Base-by-base conservation (phyloP, 805 yeast species). In the Kazachstania kunashirensis region DNA sequence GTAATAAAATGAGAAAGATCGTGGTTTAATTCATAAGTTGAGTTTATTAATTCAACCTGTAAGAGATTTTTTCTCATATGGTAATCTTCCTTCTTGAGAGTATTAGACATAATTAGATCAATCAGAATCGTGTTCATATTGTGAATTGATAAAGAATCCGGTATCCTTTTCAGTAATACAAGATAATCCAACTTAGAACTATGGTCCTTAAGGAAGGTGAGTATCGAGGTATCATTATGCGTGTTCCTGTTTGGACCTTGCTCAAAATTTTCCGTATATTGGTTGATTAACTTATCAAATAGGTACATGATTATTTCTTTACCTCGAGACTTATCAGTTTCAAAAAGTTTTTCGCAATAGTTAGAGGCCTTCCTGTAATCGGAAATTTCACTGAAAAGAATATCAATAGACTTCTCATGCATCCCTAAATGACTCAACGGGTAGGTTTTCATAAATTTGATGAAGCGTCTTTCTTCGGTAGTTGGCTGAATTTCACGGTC, bases 391-490 rank as follows among this genome's bases (percentile, higher is more conserved):
- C 71, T 66, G 32, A 73, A 75, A 18, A 77, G 65, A 2, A 84
- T 70, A 37, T 73, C 72, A 13, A 89, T 59, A 0, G 84, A 78
- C 34, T 74, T 69, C 9, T 68, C 66, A 50, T 83, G 84, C 36
- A 74, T 74, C 1, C 73, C 77, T 29, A 81, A 49, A 40, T 73
- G 69, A 31, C 69, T 68, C 37, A 80, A 65, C 2, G 86, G 71
- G 31, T 71, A 66, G 0, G 83, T 74, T 28, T 73, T 68, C 23
- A 53, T 36, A 15, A 33, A 29, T 26, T 43, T 39, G 8, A 55
- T 30, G 19, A 38, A 47, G 4, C 37, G 34, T 11, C 26, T 24
- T 20, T 37, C 28, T 4, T 40, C 45, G 15, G 35, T 36, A 1
- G 37, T 24, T 23, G 32, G 24, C 8, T 29, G 29, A 23, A 13